phyloP scores from a whole-genome alignment of 1,284 basidiomycete genomes.

The Golubevia pallescens region DNA sequence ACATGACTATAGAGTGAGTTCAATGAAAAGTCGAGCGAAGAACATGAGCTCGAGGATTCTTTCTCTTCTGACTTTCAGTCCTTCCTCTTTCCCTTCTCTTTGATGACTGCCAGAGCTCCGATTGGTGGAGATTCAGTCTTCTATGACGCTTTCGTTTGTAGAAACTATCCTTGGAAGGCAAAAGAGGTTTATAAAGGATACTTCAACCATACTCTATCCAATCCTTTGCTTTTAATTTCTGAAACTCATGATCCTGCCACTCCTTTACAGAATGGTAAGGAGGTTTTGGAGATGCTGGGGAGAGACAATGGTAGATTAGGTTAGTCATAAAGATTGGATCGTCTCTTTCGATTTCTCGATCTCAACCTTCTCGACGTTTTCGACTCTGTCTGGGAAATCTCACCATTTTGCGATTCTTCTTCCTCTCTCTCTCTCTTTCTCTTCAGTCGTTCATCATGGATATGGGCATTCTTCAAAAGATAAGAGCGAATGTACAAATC shows the following conservation, averaged over 20 bases:
- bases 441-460: constrained; percentile 17
- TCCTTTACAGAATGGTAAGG: constrained; percentile 19
- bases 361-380: too few relatives aligned
- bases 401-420: too few relatives aligned
- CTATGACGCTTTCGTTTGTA: constrained; percentile 25
- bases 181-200: constrained; percentile 25
- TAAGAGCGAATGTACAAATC: constrained; percentile 16
- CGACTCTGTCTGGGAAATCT: too few relatives aligned
- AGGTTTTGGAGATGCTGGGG: constrained; percentile 21
- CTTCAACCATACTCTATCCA: constrained; percentile 15
- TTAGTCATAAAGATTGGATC: too few relatives aligned
- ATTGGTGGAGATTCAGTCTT: constrained; percentile 26
- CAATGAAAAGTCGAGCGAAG: too few relatives aligned
- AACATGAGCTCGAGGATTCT: too few relatives aligned
- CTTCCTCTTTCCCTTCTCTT: too few relatives aligned
- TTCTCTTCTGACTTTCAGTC: too few relatives aligned
- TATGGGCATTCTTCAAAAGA: constrained; percentile 26
- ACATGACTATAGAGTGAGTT: too few relatives aligned
- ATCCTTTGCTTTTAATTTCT: constrained; percentile 21
- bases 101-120: constrained; percentile 18
- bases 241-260: constrained; percentile 30
- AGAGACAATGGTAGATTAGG: constrained; percentile 2
- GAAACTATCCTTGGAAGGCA: constrained; percentile 20
- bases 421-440: neutral
- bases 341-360: too few relatives aligned